These are phyloP conservation scores for Aspergillus neoniger DNA, from an alignment of 2,329 filamentous ascomycete genomes.

Conservation along the genomic window DNA sequence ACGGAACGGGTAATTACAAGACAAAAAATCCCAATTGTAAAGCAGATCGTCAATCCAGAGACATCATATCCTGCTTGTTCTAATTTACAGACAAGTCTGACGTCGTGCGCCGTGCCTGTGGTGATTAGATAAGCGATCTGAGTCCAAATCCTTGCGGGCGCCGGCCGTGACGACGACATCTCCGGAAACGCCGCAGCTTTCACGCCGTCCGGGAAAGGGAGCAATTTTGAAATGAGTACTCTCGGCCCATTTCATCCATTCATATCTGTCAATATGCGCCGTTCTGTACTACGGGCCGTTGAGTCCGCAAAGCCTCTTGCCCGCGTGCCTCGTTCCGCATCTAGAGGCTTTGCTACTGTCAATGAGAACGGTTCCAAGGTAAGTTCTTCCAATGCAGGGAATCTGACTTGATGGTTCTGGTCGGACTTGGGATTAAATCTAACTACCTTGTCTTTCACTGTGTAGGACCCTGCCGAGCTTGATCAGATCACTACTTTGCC, in stretches of 20 bases:
- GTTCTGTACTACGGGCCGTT: constrained; percentile 42
- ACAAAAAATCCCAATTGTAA: too few species aligned
- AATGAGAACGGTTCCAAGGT: constrained; percentile 39
- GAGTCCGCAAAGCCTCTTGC: constrained; percentile 41
- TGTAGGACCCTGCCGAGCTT: constrained; percentile 78
- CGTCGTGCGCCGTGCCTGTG: constrained; percentile 11
- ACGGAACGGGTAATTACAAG: too few species aligned
- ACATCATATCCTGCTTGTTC: neutral
- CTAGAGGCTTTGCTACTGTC: constrained; percentile 41
- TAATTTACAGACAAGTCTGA: neutral
- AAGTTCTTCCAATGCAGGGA: constrained; percentile 10
- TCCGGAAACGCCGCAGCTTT: constrained; percentile 16
- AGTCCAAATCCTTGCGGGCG: constrained; percentile 20
- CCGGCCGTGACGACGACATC: constrained; percentile 16
- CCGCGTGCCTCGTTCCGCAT: constrained; percentile 35
- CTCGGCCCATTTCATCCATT: constrained; percentile 10
- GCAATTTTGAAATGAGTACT: neutral
- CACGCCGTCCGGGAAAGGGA: constrained; percentile 10
- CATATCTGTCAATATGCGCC: constrained; percentile 36
- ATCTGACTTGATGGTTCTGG: neutral
- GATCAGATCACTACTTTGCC: constrained; percentile 84
- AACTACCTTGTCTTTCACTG: neutral
- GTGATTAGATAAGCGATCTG: constrained; percentile 34
- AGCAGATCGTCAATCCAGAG: neutral
- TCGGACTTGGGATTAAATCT: constrained; percentile 11